Percentiles rank a stretch among this genome's conserved stretches.
Conservation (phyloP, 176 grass and related monocot species). For the Triticum turgidum region DNA sequence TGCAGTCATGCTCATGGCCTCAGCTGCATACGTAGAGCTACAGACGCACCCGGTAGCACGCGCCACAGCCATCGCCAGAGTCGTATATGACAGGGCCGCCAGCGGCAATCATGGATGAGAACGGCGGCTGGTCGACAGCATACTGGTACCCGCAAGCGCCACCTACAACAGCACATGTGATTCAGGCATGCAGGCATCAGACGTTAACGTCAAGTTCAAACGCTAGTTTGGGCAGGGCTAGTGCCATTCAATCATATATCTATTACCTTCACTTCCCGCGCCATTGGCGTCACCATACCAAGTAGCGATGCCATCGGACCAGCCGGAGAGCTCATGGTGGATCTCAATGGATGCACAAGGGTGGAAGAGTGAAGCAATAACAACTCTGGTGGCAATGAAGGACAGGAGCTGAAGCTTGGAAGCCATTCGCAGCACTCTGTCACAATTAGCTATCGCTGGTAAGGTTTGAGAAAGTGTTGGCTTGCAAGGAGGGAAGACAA, state of each 20-base stretch:
- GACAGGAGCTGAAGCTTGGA: constrained; percentile 26
- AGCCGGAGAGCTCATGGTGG: constrained; percentile 45
- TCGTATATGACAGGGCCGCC: constrained; percentile 74
- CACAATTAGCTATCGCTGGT: not conserved
- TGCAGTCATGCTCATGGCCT: not conserved
- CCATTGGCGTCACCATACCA: constrained; percentile 71
- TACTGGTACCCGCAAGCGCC: constrained; percentile 80
- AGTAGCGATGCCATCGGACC: constrained; percentile 56
- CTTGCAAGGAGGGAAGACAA: not conserved
- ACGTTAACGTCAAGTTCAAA: not conserved
- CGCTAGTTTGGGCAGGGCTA: not conserved
- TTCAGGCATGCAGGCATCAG: not conserved
- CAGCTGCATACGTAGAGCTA: not conserved
- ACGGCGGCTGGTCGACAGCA: constrained; percentile 63
- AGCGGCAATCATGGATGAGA: constrained; percentile 76
- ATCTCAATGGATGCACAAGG: constrained; percentile 20
- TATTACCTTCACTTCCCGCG: constrained; percentile 71
- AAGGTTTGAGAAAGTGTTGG: not conserved
- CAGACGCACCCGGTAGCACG: constrained; percentile 65
- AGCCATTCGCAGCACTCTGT: constrained; percentile 39
- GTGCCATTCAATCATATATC: not conserved
- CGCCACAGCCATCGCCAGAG: constrained; percentile 69
- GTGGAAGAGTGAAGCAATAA: constrained; percentile 15
- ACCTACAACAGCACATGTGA: constrained; percentile 38
- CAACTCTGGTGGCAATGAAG: constrained; percentile 10